Evolutionary conservation across 192 early-diverging fungal species (phyloP).

Genomic region (Backusella tarrabulga): DNA sequence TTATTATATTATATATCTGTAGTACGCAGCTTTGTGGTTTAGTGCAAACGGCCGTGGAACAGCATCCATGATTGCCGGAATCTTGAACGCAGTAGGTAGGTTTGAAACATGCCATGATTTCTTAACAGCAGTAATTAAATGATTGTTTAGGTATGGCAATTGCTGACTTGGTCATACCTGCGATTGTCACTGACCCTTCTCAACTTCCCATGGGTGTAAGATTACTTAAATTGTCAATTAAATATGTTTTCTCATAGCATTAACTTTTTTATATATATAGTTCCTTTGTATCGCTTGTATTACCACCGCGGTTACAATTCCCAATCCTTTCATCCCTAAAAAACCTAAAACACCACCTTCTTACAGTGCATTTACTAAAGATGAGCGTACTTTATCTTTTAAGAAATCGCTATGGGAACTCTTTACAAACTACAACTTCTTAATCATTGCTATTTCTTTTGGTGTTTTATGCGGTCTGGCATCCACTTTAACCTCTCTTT

Average conservation of each 20-base stretch:
- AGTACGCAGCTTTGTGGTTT: constrained; percentile 60
- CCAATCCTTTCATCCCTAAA: constrained; percentile 41
- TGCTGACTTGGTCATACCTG: constrained; percentile 48
- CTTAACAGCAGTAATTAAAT: background rate
- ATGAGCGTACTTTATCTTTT: constrained; percentile 28
- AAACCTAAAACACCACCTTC: constrained; percentile 49
- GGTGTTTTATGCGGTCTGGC: constrained; percentile 46
- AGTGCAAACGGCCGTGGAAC: constrained; percentile 43
- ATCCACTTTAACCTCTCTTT: constrained; percentile 46
- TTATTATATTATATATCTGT: background rate
- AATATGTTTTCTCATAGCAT: background rate
- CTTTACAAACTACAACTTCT: constrained; percentile 42
- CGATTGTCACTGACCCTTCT: constrained; percentile 34
- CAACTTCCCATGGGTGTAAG: constrained; percentile 38
- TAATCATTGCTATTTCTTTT: constrained; percentile 47
- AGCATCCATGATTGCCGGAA: constrained; percentile 49
- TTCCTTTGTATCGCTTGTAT: constrained; percentile 39
- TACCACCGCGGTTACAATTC: constrained; percentile 40
- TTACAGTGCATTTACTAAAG: constrained; percentile 37
- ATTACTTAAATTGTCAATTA: background rate
- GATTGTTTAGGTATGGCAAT: constrained; percentile 42
- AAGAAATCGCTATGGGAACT: constrained; percentile 37
- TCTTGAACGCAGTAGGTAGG: background rate
- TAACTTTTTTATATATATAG: constrained; percentile 5
- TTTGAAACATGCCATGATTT: background rate